Base-by-base conservation (phyloP, 2,329 filamentous ascomycete species). In the Ophiostoma perfectum region DNA sequence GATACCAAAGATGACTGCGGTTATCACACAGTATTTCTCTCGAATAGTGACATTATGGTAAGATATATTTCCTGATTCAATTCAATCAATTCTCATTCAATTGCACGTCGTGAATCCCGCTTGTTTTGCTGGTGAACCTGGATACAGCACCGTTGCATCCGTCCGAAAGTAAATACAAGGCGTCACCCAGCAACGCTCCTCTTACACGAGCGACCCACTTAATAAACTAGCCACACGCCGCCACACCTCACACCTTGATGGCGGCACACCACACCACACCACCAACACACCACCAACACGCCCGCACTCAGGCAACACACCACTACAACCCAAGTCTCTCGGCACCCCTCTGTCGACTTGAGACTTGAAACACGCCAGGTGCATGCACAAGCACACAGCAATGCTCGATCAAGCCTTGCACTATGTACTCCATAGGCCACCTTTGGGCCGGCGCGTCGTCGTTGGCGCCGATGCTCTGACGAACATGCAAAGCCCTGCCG, bases 341-440 rank as follows among this genome's bases (percentile, higher is more conserved):
- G 55, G 55, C 55, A 60, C n/a, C 55, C 18, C 3, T 27, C 27
- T 27, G 27, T 60, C 27, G 27, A 55, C 49, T 55, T 27, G 49
- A 18, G 27, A 55, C 49, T 11, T 60, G 55, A 60, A 60, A 60
- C 55, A 39, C 55, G 55, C 27, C 55, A 60, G 55, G 11, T 44
- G 42, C 42, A 44, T 44, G 42, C 7, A 44, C 11, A 44, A 8
- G 42, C 42, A 8, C 27, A 27, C 11, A 55, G 12, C 47, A 49
- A 55, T 12, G 49, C 49, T 27, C 27, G 27, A 55, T 55, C 7
- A 55, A 27, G 4, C 42, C 14, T 45, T 1, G 6, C 14, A 45
- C 42, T 45, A 3, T 45, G 2, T 45, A 49, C 5, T 49, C 12
- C 45, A 49, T 49, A 18, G 42, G 27, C 27, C 42, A 44, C 42